These are phyloP conservation scores for Atalantia buxifolia DNA, from an alignment of 345 rosid species.

Conservation along the genomic window DNA sequence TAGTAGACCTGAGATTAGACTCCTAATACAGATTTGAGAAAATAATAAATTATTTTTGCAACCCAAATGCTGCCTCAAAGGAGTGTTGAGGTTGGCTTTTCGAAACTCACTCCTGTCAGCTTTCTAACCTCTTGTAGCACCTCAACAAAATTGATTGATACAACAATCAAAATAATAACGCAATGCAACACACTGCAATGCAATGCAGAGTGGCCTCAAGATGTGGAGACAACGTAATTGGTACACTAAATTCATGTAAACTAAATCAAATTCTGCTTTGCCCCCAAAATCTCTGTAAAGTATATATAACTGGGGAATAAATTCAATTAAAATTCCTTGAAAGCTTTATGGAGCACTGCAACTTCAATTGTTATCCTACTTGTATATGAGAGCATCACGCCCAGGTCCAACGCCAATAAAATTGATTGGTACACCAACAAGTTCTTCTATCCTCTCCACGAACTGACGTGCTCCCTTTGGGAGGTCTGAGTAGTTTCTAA, in stretches of 20 bases:
- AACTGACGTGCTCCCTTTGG: constrained; percentile 76
- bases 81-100: background rate
- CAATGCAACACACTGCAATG: background rate
- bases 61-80: background rate
- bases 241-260: background rate
- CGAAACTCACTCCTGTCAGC: background rate
- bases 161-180: background rate
- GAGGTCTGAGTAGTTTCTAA: constrained; percentile 74
- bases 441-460: constrained; percentile 91
- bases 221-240: background rate
- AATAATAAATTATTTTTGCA: too few species aligned
- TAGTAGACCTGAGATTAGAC: too few species aligned
- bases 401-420: constrained; percentile 94
- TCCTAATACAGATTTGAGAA: too few species aligned
- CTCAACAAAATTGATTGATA: background rate
- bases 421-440: constrained; percentile 74
- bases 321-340: background rate
- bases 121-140: background rate
- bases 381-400: constrained; percentile 85
- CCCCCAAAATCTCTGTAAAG: background rate
- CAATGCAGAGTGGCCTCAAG: background rate
- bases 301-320: background rate
- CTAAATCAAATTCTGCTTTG: background rate
- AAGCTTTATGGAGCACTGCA: background rate
- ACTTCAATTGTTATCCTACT: constrained; percentile 27